Conservation (phyloP, 495 filamentous ascomycete species). For the Penicillium alfredii region DNA sequence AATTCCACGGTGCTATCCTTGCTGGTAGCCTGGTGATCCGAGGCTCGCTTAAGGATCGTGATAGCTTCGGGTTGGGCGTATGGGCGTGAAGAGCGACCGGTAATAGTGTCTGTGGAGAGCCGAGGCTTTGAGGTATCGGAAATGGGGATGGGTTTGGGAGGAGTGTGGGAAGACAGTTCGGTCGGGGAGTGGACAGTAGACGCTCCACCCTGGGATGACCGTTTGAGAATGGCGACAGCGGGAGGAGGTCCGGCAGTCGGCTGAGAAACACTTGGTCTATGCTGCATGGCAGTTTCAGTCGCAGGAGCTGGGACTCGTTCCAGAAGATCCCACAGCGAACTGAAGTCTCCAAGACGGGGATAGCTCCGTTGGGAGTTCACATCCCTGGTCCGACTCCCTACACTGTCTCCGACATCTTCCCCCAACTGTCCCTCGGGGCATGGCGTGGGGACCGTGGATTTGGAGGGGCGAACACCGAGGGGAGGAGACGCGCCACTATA, state of each 20-base stretch:
- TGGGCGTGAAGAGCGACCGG: background rate
- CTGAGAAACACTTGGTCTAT: background rate
- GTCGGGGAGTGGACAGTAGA: background rate
- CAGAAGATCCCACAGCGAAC: conserved; percentile 33
- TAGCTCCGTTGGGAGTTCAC: conserved; percentile 6
- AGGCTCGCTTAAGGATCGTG: conserved; percentile 7
- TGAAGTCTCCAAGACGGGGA: conserved; percentile 34
- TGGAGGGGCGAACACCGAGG: conserved; percentile 9
- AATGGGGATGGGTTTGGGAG: background rate
- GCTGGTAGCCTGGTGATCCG: background rate
- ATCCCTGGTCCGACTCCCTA: background rate
- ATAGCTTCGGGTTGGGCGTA: background rate
- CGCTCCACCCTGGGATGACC: conserved; percentile 2
- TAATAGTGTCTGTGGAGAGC: background rate
- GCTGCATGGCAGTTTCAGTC: background rate
- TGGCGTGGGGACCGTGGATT: conserved; percentile 1
- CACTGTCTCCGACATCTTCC: conserved; percentile 3
- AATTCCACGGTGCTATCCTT: conserved; percentile 1
- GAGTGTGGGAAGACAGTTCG: background rate
- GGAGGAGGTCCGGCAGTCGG: conserved; percentile 1
- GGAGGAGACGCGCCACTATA: conserved; percentile 8
- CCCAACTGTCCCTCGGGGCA: conserved; percentile 3
- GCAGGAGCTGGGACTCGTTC: conserved; percentile 2
- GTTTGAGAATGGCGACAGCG: conserved; percentile 18
- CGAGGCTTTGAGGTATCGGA: background rate